Conservation (phyloP, 257 asterid genomes). For the Penstemon newberryi region DNA sequence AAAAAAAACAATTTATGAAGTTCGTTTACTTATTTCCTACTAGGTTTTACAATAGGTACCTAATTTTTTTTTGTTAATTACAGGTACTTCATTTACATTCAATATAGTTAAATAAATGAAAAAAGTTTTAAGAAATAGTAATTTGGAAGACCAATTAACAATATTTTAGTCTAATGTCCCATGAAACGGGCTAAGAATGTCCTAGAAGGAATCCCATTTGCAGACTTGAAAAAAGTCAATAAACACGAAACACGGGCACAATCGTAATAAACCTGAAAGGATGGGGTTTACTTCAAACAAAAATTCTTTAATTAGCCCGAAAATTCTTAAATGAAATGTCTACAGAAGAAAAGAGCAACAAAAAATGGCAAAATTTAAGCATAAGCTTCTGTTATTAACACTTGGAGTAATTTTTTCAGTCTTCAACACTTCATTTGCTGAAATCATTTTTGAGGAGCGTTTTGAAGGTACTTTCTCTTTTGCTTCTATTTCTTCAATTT, state of each 20-base stretch:
- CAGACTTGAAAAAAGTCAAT: slow-evolving; percentile 34
- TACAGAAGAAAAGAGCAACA: neutral
- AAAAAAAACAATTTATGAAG: too few species aligned
- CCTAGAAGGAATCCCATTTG: neutral
- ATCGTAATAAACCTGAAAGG: slow-evolving; percentile 30
- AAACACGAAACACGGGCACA: slow-evolving; percentile 21
- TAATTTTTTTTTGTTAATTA: too few species aligned
- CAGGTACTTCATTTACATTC: too few species aligned
- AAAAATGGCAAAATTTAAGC: slow-evolving; percentile 42
- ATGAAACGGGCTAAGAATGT: neutral
- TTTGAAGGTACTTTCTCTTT: slow-evolving; percentile 59
- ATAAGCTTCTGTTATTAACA: slow-evolving; percentile 12
- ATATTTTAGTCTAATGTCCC: too few species aligned
- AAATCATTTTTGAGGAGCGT: slow-evolving; percentile 83
- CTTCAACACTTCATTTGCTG: slow-evolving; percentile 47
- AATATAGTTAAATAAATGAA: too few species aligned
- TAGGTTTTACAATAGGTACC: too few species aligned
- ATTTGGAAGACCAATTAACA: too few species aligned
- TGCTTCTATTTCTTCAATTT: too few species aligned
- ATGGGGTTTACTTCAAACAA: slow-evolving; percentile 20
- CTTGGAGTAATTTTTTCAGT: slow-evolving; percentile 30
- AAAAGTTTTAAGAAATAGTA: too few species aligned
- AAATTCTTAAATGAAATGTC: neutral
- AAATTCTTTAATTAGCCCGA: slow-evolving; percentile 32
- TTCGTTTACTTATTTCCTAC: too few species aligned